phyloP scores from a whole-genome alignment of 306 rosid genomes.

The Quercus variabilis region DNA sequence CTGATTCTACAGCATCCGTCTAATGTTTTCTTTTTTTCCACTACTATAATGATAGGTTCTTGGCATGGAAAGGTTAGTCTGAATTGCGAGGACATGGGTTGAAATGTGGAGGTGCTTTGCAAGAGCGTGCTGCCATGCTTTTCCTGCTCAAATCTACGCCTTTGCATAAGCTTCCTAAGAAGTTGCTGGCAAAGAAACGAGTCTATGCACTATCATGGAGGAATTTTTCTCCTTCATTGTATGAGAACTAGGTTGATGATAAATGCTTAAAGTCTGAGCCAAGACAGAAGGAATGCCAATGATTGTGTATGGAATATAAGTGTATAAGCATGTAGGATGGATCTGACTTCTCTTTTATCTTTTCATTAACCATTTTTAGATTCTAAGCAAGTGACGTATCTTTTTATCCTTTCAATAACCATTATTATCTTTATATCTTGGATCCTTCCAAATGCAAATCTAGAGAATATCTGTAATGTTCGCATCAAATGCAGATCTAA shows the following conservation, averaged over 20 bases:
- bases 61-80: slow-evolving; percentile 70
- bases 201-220: background rate
- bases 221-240: background rate
- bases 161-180: slow-evolving; percentile 73
- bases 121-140: slow-evolving; percentile 90
- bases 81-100: slow-evolving; percentile 76
- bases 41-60: slow-evolving; percentile 42
- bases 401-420: background rate
- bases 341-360: background rate
- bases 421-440: too few relatives aligned
- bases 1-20: background rate
- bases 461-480: too few relatives aligned
- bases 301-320: background rate
- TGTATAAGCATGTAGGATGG: background rate
- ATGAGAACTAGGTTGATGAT: background rate
- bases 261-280: slow-evolving; percentile 6
- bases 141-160: slow-evolving; percentile 80
- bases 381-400: background rate
- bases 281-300: background rate
- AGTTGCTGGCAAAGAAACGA: slow-evolving; percentile 76
- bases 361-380: background rate
- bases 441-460: too few relatives aligned
- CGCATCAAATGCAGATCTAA: too few relatives aligned
- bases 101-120: slow-evolving; percentile 89
- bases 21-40: background rate